Conservation (phyloP, 306 rosid genomes). For the Cyamopsis tetragonoloba region DNA sequence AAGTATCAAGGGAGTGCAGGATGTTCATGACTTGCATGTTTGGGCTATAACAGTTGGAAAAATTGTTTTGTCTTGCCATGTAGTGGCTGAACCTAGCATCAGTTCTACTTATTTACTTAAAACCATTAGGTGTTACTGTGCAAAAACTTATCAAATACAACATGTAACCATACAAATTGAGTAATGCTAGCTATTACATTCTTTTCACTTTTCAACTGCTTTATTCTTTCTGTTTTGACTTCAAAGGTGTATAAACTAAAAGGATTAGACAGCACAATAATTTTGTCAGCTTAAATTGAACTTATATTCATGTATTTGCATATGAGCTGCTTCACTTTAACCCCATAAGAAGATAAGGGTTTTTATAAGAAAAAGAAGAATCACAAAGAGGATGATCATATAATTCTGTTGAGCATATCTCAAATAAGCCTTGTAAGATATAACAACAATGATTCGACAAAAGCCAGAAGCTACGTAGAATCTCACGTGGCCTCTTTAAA, state of each 20-base stretch:
- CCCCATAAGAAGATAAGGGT: not conserved
- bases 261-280: not conserved
- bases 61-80: slow-evolving; percentile 71
- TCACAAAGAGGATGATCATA: not conserved
- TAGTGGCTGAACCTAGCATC: slow-evolving; percentile 49
- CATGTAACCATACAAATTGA: slow-evolving; percentile 86
- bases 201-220: not conserved
- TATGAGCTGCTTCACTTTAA: not conserved
- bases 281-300: not conserved
- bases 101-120: slow-evolving; percentile 42
- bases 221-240: not conserved
- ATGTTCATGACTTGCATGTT: slow-evolving; percentile 71
- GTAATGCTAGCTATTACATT: slow-evolving; percentile 27
- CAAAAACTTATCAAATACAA: slow-evolving; percentile 45
- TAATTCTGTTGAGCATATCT: not conserved
- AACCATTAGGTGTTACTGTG: slow-evolving; percentile 58
- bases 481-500: slow-evolving; percentile 18
- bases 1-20: slow-evolving; percentile 66
- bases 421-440: not conserved
- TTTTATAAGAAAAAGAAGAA: not conserved
- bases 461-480: slow-evolving; percentile 4
- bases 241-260: not conserved
- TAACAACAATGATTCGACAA: not conserved
- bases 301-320: not conserved
- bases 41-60: slow-evolving; percentile 87